These are phyloP conservation scores for Colletotrichum tropicicola DNA, from an alignment of 2,329 filamentous ascomycete species.

Conservation along the genomic window DNA sequence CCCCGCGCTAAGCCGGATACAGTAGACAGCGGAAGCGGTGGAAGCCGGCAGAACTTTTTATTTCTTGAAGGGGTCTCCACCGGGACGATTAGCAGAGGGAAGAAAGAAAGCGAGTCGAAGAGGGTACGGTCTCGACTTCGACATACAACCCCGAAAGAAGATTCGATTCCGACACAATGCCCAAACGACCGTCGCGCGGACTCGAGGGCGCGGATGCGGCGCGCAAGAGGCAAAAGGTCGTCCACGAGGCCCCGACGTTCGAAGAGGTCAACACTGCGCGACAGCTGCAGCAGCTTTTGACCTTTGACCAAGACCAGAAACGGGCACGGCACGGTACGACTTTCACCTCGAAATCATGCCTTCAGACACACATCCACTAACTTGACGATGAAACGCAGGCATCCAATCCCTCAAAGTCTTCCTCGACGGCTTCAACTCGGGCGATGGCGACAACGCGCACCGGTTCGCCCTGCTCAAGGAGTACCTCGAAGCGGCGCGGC, in stretches of 20 bases:
- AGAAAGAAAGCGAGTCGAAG: neutral
- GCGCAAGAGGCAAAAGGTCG: conserved; percentile 65
- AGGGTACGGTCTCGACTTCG: neutral
- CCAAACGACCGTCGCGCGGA: conserved; percentile 52
- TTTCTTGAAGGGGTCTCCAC: conserved; percentile 29
- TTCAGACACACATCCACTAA: too few species aligned
- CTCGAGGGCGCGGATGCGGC: conserved; percentile 50
- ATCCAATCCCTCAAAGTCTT: conserved; percentile 76
- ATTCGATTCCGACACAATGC: conserved; percentile 43
- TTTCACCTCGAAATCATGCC: neutral
- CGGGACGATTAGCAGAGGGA: neutral
- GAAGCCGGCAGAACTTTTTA: conserved; percentile 32
- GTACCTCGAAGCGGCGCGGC: conserved; percentile 69
- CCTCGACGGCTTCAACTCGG: conserved; percentile 70
- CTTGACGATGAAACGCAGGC: conserved; percentile 55
- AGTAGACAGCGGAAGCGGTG: conserved; percentile 19
- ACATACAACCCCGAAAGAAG: neutral
- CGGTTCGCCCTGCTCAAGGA: conserved; percentile 71
- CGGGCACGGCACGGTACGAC: conserved; percentile 70
- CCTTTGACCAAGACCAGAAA: conserved; percentile 75
- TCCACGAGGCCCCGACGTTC: conserved; percentile 64
- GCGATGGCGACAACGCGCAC: conserved; percentile 56
- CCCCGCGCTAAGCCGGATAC: conserved; percentile 21
- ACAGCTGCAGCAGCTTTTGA: conserved; percentile 74
- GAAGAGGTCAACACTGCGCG: conserved; percentile 70